phyloP scores from a whole-genome alignment of 805 yeast species.

The Myxozyma kluyveri region DNA sequence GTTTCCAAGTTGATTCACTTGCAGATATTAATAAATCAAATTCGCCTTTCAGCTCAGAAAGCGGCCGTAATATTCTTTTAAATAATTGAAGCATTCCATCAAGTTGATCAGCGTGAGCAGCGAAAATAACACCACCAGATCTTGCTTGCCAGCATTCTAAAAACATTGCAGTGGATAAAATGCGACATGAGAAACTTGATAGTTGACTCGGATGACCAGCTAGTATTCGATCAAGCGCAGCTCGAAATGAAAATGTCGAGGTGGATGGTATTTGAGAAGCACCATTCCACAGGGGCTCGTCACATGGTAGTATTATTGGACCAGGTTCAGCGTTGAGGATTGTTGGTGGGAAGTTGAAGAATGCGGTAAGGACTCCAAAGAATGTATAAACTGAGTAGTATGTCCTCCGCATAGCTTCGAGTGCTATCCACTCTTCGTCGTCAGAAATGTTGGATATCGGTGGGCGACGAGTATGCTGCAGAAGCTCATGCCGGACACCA shows the following conservation, averaged over 20 bases:
- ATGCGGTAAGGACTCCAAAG: conserved; percentile 34
- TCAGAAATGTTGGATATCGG: conserved; percentile 14
- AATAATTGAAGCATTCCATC: conserved; percentile 15
- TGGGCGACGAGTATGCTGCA: conserved; percentile 13
- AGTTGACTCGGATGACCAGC: conserved; percentile 14
- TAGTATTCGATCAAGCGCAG: conserved; percentile 25
- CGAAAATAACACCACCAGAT: conserved; percentile 8
- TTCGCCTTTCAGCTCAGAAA: neutral
- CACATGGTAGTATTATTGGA: conserved; percentile 35
- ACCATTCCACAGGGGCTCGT: conserved; percentile 37
- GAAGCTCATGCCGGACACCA: conserved; percentile 17
- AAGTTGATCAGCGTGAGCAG: conserved; percentile 16
- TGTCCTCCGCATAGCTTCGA: conserved; percentile 36
- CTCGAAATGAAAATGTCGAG: conserved; percentile 22
- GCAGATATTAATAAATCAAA: conserved; percentile 8
- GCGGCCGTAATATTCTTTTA: conserved; percentile 6
- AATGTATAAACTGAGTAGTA: conserved; percentile 36
- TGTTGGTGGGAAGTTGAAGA: conserved; percentile 35
- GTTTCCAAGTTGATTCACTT: conserved; percentile 20
- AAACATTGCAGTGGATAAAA: conserved; percentile 33
- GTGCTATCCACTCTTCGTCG: conserved; percentile 35
- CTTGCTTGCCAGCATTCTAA: conserved; percentile 28
- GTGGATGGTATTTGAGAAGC: conserved; percentile 24
- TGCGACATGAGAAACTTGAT: conserved; percentile 30
- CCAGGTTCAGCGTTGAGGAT: conserved; percentile 27